Evolutionary conservation across 441 rosid genomes (phyloP).

Genomic region (Bruguiera hainesii): DNA sequence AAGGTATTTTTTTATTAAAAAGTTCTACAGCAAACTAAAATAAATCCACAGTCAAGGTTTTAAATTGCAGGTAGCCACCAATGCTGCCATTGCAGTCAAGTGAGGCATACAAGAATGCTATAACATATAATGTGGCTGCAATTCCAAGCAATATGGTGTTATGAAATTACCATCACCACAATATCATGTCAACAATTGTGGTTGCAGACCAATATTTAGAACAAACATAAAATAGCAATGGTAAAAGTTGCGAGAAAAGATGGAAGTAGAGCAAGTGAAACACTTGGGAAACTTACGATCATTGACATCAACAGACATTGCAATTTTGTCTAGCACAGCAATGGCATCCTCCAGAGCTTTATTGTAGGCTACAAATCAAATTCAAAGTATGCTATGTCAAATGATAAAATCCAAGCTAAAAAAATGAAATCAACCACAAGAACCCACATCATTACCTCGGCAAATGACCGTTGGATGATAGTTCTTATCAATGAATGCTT

Average conservation of each 20-base stretch:
- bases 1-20: no score
- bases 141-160: no score
- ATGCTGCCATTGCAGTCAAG: no score
- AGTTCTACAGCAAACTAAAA: no score
- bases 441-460: conserved; percentile 47
- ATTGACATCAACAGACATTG: conserved; percentile 69
- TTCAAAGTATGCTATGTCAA: conserved; percentile 5
- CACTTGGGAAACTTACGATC: conserved; percentile 58
- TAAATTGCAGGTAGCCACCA: no score
- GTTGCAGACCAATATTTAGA: neutral
- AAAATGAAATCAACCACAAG: conserved; percentile 6
- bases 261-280: neutral
- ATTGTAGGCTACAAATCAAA: conserved; percentile 64
- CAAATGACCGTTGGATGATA: conserved; percentile 95
- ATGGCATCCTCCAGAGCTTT: conserved; percentile 94
- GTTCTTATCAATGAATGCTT: conserved; percentile 80
- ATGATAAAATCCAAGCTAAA: neutral
- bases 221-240: neutral
- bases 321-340: conserved; percentile 83
- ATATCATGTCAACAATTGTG: no score
- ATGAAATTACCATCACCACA: no score
- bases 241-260: neutral
- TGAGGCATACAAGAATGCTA: no score
- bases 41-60: no score
- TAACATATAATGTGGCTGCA: no score